Percentiles rank a stretch among this genome's conserved stretches.
Evolutionary conservation across 495 filamentous ascomycete genomes (phyloP).

Genomic region (Penicillium angulare): DNA sequence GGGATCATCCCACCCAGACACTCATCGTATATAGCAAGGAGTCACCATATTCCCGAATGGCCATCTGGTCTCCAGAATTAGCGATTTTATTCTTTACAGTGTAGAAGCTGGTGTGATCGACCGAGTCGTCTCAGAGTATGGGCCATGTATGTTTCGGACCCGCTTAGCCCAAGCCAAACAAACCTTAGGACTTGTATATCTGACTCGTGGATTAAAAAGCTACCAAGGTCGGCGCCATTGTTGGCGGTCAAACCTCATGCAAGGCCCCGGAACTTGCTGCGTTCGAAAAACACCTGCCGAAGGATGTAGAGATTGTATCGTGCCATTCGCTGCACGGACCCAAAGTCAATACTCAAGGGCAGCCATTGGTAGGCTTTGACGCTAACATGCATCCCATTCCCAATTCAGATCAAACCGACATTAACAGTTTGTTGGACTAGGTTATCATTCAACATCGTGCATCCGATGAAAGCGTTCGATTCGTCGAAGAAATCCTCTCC

Average conservation of each 20-base stretch:
- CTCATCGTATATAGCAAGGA: slow-evolving; percentile 46
- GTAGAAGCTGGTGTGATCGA: slow-evolving; percentile 92
- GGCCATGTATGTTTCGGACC: slow-evolving; percentile 71
- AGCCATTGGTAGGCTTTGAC: slow-evolving; percentile 67
- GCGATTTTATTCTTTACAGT: slow-evolving; percentile 97
- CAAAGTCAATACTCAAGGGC: slow-evolving; percentile 78
- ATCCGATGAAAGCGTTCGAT: slow-evolving; percentile 68
- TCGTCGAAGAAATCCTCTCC: slow-evolving; percentile 75
- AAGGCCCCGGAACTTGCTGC: slow-evolving; percentile 95
- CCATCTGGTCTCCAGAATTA: slow-evolving; percentile 87
- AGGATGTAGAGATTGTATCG: slow-evolving; percentile 89
- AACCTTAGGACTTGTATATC: slow-evolving; percentile 14
- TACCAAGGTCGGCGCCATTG: slow-evolving; percentile 89
- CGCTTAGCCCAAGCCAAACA: slow-evolving; percentile 11
- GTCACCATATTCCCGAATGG: slow-evolving; percentile 79
- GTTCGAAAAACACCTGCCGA: slow-evolving; percentile 84
- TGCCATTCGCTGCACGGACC: slow-evolving; percentile 97
- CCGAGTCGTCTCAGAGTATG: slow-evolving; percentile 78
- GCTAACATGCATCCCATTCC: neutral
- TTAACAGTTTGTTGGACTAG: slow-evolving; percentile 29
- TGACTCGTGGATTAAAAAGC: slow-evolving; percentile 53
- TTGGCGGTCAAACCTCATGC: slow-evolving; percentile 96
- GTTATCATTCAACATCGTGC: slow-evolving; percentile 91
- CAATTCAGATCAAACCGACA: neutral
- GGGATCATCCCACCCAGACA: slow-evolving; percentile 35